Evolutionary conservation across 176 grass and related monocot genomes (phyloP), one percentile per base, ranked within the genome.

Genomic region (Zoysia japonica): DNA sequence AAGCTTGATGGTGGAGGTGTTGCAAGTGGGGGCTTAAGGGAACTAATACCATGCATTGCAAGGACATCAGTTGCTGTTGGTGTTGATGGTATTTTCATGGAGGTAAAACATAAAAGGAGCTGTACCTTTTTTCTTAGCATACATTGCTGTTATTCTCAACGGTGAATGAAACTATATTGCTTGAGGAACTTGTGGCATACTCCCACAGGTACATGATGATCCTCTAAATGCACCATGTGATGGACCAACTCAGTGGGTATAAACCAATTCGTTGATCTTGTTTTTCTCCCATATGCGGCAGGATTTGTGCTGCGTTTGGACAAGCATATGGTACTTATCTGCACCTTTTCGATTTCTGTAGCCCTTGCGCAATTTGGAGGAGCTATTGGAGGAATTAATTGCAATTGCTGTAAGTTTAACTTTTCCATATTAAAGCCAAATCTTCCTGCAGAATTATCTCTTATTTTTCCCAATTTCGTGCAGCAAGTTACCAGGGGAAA

Each of bases 41-140:
- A 97, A 85, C 75, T 97, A 70, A 97, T 97, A 87, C 95, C 95
- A 63, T 97, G 95, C 82, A 92, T 97, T n/a, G 89, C 91, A 81
- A 91, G 95, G 72, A 97, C 95, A 45, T 61, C 87, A 77, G 92
- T 94, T 88, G 95, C 89, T 82, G 92, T 93, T 48, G 95, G 95
- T 76, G 92, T 94, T 80, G 89, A 94, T 84, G 95, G 95, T 74
- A 90, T 97, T 80, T 97, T 97, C 87, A 92, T 97, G 95, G 95
- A 97, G 95, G 95, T 97, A 97, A 28, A 72, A 57, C 51, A 54
- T 56, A 74, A 74, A 75, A 8, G 7, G 65, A 71, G 13, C 47
- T 76, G 5, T 53, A 1, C 28, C 28, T 28, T 37, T 66, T 66
- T 72, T 16, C 5, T 59, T 17, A 65, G 38, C 28, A 19, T 72